Percentiles rank a stretch among this genome's conserved stretches.
These are phyloP conservation scores for Raphanus sativus DNA, from an alignment of 345 rosid species.

Conservation along the genomic window DNA sequence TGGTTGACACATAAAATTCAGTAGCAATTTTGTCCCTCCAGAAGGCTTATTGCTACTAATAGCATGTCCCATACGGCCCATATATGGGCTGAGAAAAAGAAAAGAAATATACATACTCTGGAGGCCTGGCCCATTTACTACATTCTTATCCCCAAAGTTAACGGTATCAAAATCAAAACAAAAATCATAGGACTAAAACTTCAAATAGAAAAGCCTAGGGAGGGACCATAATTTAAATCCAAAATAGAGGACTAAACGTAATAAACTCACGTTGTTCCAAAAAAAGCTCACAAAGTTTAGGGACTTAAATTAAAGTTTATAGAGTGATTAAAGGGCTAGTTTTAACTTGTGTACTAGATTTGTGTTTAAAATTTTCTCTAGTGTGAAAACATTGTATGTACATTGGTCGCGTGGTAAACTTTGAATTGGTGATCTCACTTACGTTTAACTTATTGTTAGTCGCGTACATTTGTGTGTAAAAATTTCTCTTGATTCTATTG, in stretches of 20 bases:
- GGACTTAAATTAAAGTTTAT: too few species aligned
- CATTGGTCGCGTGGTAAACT: not conserved
- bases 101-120: not conserved
- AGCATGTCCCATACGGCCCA: not conserved
- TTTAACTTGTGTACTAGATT: not conserved
- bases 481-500: not conserved
- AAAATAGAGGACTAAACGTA: too few species aligned
- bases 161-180: not conserved
- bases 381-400: not conserved
- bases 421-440: not conserved
- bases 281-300: too few species aligned
- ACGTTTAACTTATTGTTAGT: not conserved
- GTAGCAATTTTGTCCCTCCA: conserved; percentile 5
- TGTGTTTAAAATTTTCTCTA: not conserved
- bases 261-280: too few species aligned
- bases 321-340: not conserved
- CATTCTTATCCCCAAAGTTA: conserved; percentile 5
- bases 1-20: not conserved
- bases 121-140: not conserved
- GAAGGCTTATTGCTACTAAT: not conserved
- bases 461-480: not conserved
- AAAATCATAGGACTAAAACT: not conserved
- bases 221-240: too few species aligned
- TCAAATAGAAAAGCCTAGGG: not conserved
- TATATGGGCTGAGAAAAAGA: not conserved